phyloP scores from a whole-genome alignment of 2,329 filamentous ascomycete species.

The Purpureocillium lavendulum region DNA sequence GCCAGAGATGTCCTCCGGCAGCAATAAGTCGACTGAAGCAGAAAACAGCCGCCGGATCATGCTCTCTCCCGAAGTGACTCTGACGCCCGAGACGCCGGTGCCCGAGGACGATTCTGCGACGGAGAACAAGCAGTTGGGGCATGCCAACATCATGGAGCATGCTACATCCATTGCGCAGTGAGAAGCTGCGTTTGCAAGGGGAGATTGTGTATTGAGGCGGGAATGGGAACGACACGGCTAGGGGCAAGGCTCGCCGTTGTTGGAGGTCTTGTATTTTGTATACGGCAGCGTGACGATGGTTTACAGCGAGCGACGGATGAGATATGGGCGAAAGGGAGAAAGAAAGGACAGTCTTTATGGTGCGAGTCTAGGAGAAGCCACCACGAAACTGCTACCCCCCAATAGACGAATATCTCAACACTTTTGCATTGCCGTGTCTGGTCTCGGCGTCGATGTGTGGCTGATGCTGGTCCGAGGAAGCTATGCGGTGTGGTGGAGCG shows the following conservation, averaged over 20 bases:
- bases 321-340: too few relatives aligned
- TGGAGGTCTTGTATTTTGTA: conserved; percentile 1
- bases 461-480: too few relatives aligned
- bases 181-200: background rate
- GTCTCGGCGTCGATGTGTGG: too few relatives aligned
- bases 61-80: conserved; percentile 29
- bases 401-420: too few relatives aligned
- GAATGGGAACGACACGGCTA: too few relatives aligned
- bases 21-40: background rate
- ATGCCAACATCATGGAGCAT: conserved; percentile 26
- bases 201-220: too few relatives aligned
- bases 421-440: too few relatives aligned
- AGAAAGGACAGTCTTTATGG: too few relatives aligned
- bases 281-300: background rate
- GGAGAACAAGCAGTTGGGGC: conserved; percentile 36
- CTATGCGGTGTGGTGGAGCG: too few relatives aligned
- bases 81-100: conserved; percentile 43
- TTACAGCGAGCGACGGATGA: background rate
- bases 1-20: conserved; percentile 29
- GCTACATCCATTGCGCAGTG: conserved; percentile 25
- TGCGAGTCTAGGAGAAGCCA: too few relatives aligned
- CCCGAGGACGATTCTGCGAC: conserved; percentile 21
- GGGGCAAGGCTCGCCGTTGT: background rate
- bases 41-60: conserved; percentile 2
- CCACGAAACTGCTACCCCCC: too few relatives aligned